Conservation (phyloP, 139 green algal species). For the Astrephomene gubernaculifera region DNA sequence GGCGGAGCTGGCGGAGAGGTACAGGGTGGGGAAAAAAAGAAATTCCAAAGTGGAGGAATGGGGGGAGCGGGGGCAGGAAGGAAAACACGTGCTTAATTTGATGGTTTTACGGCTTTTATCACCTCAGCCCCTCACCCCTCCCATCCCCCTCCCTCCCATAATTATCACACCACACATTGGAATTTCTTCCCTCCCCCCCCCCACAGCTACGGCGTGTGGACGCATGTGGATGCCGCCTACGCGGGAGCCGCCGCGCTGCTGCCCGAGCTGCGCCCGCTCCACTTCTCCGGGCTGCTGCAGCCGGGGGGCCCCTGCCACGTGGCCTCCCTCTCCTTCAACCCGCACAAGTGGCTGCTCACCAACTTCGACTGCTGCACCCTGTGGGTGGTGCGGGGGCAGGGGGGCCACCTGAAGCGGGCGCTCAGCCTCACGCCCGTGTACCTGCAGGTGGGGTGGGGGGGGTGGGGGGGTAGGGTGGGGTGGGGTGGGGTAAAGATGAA, state of each 20-base stretch:
- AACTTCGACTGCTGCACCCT: slow-evolving; percentile 89
- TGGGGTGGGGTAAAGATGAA: no score
- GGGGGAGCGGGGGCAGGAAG: neutral
- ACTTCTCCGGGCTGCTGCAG: slow-evolving; percentile 62
- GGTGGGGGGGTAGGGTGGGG: neutral
- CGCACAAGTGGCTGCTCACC: slow-evolving; percentile 87
- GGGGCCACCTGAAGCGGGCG: slow-evolving; percentile 64
- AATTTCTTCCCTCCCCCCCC: no score
- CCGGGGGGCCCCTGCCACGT: no score
- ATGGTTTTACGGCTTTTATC: no score
- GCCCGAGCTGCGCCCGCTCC: slow-evolving; percentile 67
- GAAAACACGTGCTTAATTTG: neutral
- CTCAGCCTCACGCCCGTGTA: slow-evolving; percentile 84
- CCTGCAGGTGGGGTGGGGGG: slow-evolving; percentile 44
- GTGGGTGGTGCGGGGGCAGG: slow-evolving; percentile 78
- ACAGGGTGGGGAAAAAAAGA: no score
- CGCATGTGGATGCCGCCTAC: slow-evolving; percentile 90
- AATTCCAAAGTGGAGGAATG: neutral
- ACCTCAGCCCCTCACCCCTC: neutral
- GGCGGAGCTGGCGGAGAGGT: slow-evolving; percentile 4
- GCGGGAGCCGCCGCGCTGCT: slow-evolving; percentile 73
- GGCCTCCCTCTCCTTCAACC: slow-evolving; percentile 80
- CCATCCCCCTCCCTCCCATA: neutral
- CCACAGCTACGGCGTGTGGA: slow-evolving; percentile 66
- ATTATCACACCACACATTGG: neutral